Base-by-base conservation (phyloP, 495 filamentous ascomycete species). In the Aspergillus sparsus region DNA sequence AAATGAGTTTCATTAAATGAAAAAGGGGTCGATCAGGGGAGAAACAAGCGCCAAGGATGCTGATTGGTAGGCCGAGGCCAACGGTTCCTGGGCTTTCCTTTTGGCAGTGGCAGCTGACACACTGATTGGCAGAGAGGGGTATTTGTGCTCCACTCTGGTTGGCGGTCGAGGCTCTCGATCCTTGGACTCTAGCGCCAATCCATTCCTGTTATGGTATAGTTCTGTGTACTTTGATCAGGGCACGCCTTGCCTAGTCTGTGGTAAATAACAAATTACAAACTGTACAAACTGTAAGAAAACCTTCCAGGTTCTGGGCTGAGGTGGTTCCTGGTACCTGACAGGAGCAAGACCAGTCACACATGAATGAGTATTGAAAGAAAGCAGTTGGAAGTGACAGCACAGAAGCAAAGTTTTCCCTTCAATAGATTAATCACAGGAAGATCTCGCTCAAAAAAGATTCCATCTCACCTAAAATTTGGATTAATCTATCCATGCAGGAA, bases 1-100 rank as follows among this genome's bases (percentile, higher is more conserved):
- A 53, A 55, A 55, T 37, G 37, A 49, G 44, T 37, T 55, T 31
- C 36, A 61, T 60, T 60, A 58, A 58, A 57, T 61, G 41, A 65
- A 65, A 65, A 62, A 61, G 60, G 65, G 62, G 60, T 45, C 57
- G 55, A 61, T 61, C 60, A 63, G 56, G 64, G 58, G 64, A 51
- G 7, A 18, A 34, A 7, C 44, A 39, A 16, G 7, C 1, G 32
- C 42, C 27, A 18, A 18, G 9, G 7, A 7, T 6, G 3, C 0
- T 44, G 0, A 64, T 63, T 64, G 61, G 65, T 27, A 34, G 33
- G 0, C 0, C 1, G 27, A 35, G 21, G 21, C 12, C 13, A 54
- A 61, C 46, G 60, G 62, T 65, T 61, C 62, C 66, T 65, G 62
- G 55, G 45, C 49, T 37, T n/a, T 47, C 21, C 18, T 27, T 27